Base-by-base conservation (phyloP, 2,329 filamentous ascomycete species). In the Sodiomyces alkalinus region DNA sequence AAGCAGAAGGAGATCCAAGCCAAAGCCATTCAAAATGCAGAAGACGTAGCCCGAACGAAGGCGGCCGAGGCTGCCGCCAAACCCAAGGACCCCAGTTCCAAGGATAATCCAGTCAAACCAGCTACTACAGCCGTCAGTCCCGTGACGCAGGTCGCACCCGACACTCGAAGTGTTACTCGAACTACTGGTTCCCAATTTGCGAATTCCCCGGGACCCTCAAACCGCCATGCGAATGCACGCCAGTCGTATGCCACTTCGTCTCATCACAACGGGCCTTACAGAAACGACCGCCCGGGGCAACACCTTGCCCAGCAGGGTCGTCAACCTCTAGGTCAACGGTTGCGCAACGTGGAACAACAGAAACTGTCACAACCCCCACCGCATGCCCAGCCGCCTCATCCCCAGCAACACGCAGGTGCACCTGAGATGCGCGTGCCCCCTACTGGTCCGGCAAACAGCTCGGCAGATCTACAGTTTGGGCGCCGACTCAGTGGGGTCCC, bases 1-100 rank as follows among this genome's bases (percentile, higher is more conserved):
- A 98, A 94, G 58, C 90, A 96, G 53, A 75, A 85, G 44, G 74
- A 86, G 46, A 96, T 98, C 37, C 78, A 93, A 45, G 79, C 85
- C 42, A 92, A 86, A 52, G 83, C 83, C 2, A 73, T 81, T 35
- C 71, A 74, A 45, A 78, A 87, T 39, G 75, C 74, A 3, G 74
- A 82, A 36, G 69, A 74, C 37, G 52, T 68, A n/a, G 50, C 54
- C 6, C 58, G 42, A 41, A 57, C 43, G 49, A 72, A 56, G 46
- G 48, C 52, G 9, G 15, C 15, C n/a, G 48, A 55, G 14, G 45
- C 55, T 21, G 45, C 50, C 5, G 55, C 58, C 4, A 65, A 72
- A 41, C 59, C 68, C 30, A 74, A 74, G 45, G 57, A 63, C 29
- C 45, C 59, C n/a, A 40, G 53, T 12, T 60, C 55, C 23, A 64